phyloP scores from a whole-genome alignment of 208 protist genomes.

The Acanthamoeba royreba region DNA sequence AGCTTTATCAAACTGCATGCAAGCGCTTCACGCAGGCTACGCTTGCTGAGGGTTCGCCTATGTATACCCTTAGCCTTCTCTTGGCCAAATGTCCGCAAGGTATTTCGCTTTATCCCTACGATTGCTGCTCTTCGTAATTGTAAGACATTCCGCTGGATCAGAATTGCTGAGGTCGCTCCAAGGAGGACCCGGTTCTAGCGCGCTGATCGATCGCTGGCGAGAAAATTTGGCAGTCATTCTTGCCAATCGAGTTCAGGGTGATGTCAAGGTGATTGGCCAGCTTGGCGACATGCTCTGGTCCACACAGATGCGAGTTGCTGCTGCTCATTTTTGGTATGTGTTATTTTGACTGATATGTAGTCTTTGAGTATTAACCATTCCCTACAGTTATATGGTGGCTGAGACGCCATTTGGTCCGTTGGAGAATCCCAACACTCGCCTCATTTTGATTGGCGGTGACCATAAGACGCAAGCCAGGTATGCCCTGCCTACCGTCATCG shows the following conservation, averaged over 20 bases:
- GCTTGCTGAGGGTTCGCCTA: background rate
- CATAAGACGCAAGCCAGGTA: conserved; percentile 22
- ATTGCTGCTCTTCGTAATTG: no score
- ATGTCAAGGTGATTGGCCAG: conserved; percentile 42
- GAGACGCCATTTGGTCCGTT: conserved; percentile 18
- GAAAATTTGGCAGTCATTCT: conserved; percentile 39
- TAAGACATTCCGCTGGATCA: background rate
- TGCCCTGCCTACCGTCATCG: background rate
- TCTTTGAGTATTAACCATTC: no score
- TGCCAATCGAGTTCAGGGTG: background rate
- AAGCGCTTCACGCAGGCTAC: background rate
- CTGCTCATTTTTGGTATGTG: conserved; percentile 38
- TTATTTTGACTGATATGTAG: no score
- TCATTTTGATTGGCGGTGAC: conserved; percentile 44
- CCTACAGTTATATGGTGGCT: background rate
- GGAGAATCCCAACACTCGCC: conserved; percentile 34
- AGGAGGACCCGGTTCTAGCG: background rate
- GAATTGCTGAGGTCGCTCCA: background rate
- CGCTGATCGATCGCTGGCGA: conserved; percentile 35
- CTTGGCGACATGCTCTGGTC: conserved; percentile 47
- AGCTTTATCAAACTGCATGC: background rate
- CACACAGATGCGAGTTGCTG: background rate
- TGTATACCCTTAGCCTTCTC: conserved; percentile 35
- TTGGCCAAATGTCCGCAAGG: background rate
- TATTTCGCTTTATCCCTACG: no score